A percentile compares a stretch with the other conserved stretches of the same genome.
phyloP scores from a whole-genome alignment of 192 early-diverging fungal genomes.

The Coemansia sp. region DNA sequence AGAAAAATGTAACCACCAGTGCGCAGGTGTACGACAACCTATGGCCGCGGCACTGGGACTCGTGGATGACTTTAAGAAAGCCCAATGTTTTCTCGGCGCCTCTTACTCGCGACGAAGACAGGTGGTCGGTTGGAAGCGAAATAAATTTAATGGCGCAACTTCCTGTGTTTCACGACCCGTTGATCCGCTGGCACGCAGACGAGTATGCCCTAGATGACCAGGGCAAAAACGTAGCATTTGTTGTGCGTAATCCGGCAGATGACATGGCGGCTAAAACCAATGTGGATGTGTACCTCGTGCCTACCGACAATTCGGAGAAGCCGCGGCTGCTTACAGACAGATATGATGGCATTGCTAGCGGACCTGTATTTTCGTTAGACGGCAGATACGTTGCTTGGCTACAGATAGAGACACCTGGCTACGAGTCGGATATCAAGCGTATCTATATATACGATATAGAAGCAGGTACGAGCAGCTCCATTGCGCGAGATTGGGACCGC shows the following conservation, averaged over 20 bases:
- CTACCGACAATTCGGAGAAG: constrained; percentile 1
- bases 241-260: constrained; percentile 54
- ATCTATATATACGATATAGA: constrained; percentile 55
- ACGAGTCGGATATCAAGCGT: constrained; percentile 73
- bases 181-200: constrained; percentile 45
- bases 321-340: constrained; percentile 48
- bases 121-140: constrained; percentile 6
- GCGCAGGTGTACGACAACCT: constrained; percentile 63
- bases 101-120: constrained; percentile 20
- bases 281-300: constrained; percentile 56
- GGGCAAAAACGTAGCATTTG: constrained; percentile 62
- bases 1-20: constrained; percentile 41
- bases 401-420: constrained; percentile 70
- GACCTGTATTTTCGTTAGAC: constrained; percentile 62
- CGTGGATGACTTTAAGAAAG: constrained; percentile 52
- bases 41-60: constrained; percentile 76
- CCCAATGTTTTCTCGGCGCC: constrained; percentile 17
- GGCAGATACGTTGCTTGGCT: constrained; percentile 70
- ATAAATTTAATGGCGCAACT: constrained; percentile 20
- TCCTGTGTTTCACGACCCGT: constrained; percentile 19
- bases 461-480: neutral
- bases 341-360: constrained; percentile 55
- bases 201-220: constrained; percentile 61
- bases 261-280: constrained; percentile 66
- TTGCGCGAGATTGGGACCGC: constrained; percentile 55